Evolutionary conservation across 495 filamentous ascomycete species (phyloP), one percentile per base, ranked within the genome.

Genomic region (Podospora bellae-mahoneyi): DNA sequence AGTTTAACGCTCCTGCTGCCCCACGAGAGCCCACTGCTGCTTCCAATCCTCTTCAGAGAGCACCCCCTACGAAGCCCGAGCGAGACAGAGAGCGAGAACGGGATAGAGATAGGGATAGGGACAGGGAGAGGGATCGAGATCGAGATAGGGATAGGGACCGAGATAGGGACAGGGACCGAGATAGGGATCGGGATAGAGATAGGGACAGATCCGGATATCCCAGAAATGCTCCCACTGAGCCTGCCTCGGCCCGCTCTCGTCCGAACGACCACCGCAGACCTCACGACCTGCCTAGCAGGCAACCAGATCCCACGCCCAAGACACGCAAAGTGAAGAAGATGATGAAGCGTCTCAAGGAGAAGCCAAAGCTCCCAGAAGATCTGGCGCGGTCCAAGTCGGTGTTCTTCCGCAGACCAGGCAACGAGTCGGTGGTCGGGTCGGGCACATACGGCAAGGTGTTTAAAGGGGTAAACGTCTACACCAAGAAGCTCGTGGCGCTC

Each of bases 381-480:
- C 87, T 94, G 74, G 86, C 88, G 32, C 75, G 73, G 3, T 93
- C 92, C 2, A 90, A 92, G 59, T 97, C 93, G 3, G 92, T 97
- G 18, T 97, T 92, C 78, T 95, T 88, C 78, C 83, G 93, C 68
- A 97, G 96, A 73, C 93, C 94, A 0, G 94, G 94, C 4, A 96
- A 97, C 73, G 93, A 96, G 76, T 97, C 93, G 7, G 92, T 97
- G 2, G 89, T 97, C 10, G 94, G 94, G 34, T 95, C 93, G 55
- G 94, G 94, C 28, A 97, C 92, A 1, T 97, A 95, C 75, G 95
- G 94, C 55, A 98, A 99, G 76, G 95, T 99, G 6, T 99, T 97
- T 83, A 98, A 98, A 74, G 95, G 90, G n/a, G 84, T 94, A 18
- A 93, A 99, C 77, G 93, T 97, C 16, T 96, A 96, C 71, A 99